Conservation (phyloP, 2,329 filamentous ascomycete genomes). For the Colletotrichum sp. region DNA sequence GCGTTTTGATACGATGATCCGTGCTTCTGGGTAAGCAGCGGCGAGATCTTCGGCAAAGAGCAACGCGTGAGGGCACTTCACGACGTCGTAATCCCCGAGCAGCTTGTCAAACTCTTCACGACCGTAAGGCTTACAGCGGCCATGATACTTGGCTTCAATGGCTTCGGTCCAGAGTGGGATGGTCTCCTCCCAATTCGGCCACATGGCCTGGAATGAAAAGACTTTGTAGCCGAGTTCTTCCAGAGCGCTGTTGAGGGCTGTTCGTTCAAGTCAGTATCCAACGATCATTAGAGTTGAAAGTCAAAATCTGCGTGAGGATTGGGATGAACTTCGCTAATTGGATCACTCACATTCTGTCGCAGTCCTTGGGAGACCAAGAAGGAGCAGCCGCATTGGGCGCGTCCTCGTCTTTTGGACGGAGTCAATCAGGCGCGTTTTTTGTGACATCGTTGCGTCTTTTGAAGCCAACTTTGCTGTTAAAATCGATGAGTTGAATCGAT, state of each 20-base stretch:
- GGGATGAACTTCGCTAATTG: neutral
- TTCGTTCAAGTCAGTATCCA: neutral
- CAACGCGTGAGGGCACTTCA: neutral
- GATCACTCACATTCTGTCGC: neutral
- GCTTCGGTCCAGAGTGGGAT: neutral
- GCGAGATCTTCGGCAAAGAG: neutral
- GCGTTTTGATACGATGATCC: neutral
- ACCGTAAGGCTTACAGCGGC: neutral
- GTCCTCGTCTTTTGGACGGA: neutral
- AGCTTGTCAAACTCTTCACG: neutral
- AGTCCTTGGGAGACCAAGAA: neutral
- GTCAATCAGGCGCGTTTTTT: neutral
- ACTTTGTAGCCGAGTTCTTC: neutral
- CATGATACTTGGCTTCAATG: neutral
- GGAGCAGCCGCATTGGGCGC: neutral
- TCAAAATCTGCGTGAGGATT: accelerated
- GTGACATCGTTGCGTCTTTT: neutral
- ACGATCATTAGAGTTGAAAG: neutral
- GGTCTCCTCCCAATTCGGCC: neutral
- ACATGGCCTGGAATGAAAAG: neutral
- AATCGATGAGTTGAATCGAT: neutral
- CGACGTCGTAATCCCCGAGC: neutral
- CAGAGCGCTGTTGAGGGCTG: neutral
- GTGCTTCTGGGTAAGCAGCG: neutral
- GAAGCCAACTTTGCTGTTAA: neutral